Conservation (phyloP, 2,329 filamentous ascomycete genomes). For the Fusarium paranaense region DNA sequence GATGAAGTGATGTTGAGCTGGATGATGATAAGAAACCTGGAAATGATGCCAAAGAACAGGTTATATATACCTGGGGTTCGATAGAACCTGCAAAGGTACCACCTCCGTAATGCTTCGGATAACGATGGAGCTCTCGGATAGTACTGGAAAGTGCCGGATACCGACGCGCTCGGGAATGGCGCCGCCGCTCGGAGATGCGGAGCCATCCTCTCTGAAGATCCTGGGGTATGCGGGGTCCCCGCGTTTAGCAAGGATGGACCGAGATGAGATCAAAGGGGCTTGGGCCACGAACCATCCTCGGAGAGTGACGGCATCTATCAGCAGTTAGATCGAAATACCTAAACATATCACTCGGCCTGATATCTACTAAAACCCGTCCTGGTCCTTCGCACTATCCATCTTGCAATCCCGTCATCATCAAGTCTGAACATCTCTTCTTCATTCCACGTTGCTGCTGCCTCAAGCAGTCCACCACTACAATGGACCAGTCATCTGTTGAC, state of each 20-base stretch:
- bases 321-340: not conserved
- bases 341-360: not conserved
- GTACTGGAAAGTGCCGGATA: conserved; percentile 19
- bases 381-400: not conserved
- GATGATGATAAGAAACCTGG: not conserved
- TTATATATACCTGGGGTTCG: not conserved
- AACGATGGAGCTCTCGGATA: conserved; percentile 17
- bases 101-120: not conserved
- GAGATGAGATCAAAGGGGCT: not conserved
- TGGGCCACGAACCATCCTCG: not conserved
- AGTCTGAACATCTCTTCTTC: not conserved
- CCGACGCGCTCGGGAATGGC: not conserved
- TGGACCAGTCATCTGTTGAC: conserved; percentile 2
- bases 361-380: not conserved
- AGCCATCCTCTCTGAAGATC: not conserved
- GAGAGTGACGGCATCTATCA: conserved; percentile 11
- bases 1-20: not conserved
- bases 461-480: not conserved
- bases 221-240: conserved; percentile 16
- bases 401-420: not conserved
- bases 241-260: not conserved
- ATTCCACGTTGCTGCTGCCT: not conserved
- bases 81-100: not conserved
- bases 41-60: not conserved
- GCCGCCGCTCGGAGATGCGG: not conserved